Base-by-base conservation (phyloP, 2,329 filamentous ascomycete genomes). In the Penicillium concentricum region DNA sequence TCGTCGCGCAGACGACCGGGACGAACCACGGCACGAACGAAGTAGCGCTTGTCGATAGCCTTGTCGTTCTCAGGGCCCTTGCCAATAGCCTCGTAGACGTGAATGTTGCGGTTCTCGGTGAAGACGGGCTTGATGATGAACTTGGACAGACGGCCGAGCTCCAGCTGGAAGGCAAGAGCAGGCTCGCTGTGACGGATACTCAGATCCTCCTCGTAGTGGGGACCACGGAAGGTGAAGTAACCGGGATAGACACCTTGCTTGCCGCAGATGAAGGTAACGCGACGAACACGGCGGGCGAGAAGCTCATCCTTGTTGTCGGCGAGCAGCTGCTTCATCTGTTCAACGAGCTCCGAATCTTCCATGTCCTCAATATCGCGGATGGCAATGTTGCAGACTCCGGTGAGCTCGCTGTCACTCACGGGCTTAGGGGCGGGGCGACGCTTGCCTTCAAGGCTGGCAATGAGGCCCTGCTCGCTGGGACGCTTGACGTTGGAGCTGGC, bases 81-180 rank as follows among this genome's bases (percentile, higher is more conserved):
- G 72, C 94, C 94, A 68, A 96, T 81, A 65, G 91, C 94, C 82
- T 97, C 92, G 78, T 97, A 99, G 58, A 99, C 92, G 81, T 99
- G 94, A 64, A 99, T 97, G 78, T 96, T 97, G 72, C 95, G 90
- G 82, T 99, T 99, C 78, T 97, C 92, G 0, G 94, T 97, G 79
- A 99, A 99, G 50, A 99, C 92, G 2, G 94, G 93, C 81, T 92
- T 95, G 79, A 97, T 96, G 80, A 92, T 88, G 85, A 99, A 99
- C 81, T 97, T 97, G 71, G 89, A 90, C 30, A 99, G 85, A 75
- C 94, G 90, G 58, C 87, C 89, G 62, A 99, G 87, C 78, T 99
- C 94, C 74, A 97, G 90, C 82, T 99, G 94, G 90, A 97, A 99
- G 71, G 94, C 92, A 75, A 97, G 83, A 54, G 94, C 93, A 49